These are phyloP conservation scores for Verticillium dahliae DNA, from an alignment of 2,329 filamentous ascomycete species.

Conservation along the genomic window DNA sequence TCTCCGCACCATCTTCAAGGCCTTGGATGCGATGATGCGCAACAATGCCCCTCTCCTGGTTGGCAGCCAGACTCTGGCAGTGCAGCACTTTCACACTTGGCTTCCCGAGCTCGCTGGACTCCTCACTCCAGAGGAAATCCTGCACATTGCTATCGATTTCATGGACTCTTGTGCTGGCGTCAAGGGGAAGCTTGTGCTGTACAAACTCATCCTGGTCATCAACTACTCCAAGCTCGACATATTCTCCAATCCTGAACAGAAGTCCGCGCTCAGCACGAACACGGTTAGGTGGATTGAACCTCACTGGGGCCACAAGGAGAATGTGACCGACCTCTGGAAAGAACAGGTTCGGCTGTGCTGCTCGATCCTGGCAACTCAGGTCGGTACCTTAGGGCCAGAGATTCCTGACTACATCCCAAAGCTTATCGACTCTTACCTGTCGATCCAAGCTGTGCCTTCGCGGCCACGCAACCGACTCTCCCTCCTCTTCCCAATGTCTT, in stretches of 20 bases:
- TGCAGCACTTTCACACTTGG: conserved; percentile 97
- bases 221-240: conserved; percentile 80
- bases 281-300: conserved; percentile 87
- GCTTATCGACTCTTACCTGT: conserved; percentile 81
- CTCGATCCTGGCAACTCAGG: conserved; percentile 82
- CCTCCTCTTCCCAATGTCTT: conserved; percentile 80
- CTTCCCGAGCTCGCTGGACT: conserved; percentile 80
- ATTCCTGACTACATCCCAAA: conserved; percentile 87
- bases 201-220: conserved; percentile 87
- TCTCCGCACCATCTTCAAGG: conserved; percentile 80
- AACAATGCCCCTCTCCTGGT: conserved; percentile 80
- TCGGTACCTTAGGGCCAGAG: conserved; percentile 70
- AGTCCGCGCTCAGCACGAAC: conserved; percentile 67
- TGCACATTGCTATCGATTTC: conserved; percentile 88
- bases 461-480: conserved; percentile 64
- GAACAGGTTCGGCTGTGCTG: conserved; percentile 92
- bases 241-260: conserved; percentile 73
- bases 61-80: conserved; percentile 88
- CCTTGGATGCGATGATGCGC: conserved; percentile 82
- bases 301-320: conserved; percentile 76
- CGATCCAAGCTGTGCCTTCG: conserved; percentile 54
- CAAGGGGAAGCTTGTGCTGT: conserved; percentile 84
- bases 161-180: conserved; percentile 84
- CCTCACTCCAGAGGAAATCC: conserved; percentile 74
- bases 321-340: conserved; percentile 78